Evolutionary conservation across 2,329 filamentous ascomycete species (phyloP), one percentile per base, ranked within the genome.

Genomic region (Zymoseptoria pseudotritici): DNA sequence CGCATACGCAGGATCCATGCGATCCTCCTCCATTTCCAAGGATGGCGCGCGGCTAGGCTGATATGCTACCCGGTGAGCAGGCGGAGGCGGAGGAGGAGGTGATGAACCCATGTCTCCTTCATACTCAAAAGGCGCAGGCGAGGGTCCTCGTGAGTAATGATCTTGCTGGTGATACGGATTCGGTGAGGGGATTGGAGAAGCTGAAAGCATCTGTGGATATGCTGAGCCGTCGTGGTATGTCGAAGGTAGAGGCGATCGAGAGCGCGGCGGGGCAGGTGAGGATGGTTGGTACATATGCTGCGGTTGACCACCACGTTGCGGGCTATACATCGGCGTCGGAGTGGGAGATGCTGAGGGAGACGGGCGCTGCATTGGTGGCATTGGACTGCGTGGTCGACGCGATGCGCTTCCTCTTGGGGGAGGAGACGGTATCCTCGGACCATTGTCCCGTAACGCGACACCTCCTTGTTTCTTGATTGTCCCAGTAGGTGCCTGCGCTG

Each of bases 81-180:
- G 92, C 6, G 92, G 91, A 8, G 92, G 91, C 2, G 91, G 86
- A 1, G 91, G 91, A 7, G 91, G 91, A 19, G 91, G 90, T 8
- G 88, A 88, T 20, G 84, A 85, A 50, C 83, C 81, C 46, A 77
- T 76, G 52, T 79, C 71, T 10, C 78, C 73, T 20, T 74, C 65
- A 50, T 73, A 66, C 22, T 68, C 63, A 46, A 59, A 62, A 11
- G 60, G 61, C 20, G 56, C 57, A 36, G 61, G 62, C 21, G 66
- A 67, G 24, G 63, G 60, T 49, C 63, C 57, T 63, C 65, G 61
- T 11, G 66, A 59, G 26, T 63, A 57, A 51, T 63, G 56, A 22
- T 62, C 54, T 53, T 62, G 58, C 56, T 68, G 60, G n/a, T 65
- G 63, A 54, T 65, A 68, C 4, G 70, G 67, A 50, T 65, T 63